phyloP scores from a whole-genome alignment of 176 grass and related monocot species.

The Eragrostis nindensis region DNA sequence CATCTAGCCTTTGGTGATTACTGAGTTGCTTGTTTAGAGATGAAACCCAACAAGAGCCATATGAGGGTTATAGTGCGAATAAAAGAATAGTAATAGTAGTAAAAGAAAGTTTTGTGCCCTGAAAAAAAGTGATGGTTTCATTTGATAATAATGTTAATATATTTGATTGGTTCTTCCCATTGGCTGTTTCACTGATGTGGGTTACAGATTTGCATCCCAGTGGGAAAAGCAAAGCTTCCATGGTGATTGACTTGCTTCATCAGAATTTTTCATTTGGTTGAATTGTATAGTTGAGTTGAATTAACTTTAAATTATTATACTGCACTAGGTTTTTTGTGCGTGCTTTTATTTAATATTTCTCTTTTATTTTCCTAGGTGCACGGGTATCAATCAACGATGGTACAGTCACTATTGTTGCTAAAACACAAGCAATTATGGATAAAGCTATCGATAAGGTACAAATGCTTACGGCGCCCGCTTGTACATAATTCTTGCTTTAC shows the following conservation, averaged over 20 bases:
- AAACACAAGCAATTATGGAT: conserved; percentile 88
- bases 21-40: conserved; percentile 4
- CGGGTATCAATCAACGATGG: conserved; percentile 85
- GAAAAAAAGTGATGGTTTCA: neutral
- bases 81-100: neutral
- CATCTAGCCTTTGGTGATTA: conserved; percentile 25
- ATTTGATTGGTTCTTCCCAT: neutral
- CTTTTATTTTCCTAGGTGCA: conserved; percentile 63
- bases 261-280: conserved; percentile 18
- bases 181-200: conserved; percentile 10
- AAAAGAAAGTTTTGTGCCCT: too few species aligned
- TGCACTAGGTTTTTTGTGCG: conserved; percentile 4
- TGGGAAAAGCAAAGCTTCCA: neutral
- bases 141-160: conserved; percentile 5
- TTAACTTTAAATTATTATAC: neutral
- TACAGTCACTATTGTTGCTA: conserved; percentile 94
- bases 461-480: conserved; percentile 13
- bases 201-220: conserved; percentile 14
- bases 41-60: neutral
- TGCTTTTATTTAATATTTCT: conserved; percentile 10
- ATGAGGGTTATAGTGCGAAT: neutral
- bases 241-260: conserved; percentile 28
- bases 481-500: neutral
- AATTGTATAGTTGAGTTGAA: conserved; percentile 9
- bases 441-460: conserved; percentile 91